Percentiles rank a stretch among this genome's conserved stretches.
Conservation (phyloP, 2,329 filamentous ascomycete genomes). For the Dothideomycetes sp. region DNA sequence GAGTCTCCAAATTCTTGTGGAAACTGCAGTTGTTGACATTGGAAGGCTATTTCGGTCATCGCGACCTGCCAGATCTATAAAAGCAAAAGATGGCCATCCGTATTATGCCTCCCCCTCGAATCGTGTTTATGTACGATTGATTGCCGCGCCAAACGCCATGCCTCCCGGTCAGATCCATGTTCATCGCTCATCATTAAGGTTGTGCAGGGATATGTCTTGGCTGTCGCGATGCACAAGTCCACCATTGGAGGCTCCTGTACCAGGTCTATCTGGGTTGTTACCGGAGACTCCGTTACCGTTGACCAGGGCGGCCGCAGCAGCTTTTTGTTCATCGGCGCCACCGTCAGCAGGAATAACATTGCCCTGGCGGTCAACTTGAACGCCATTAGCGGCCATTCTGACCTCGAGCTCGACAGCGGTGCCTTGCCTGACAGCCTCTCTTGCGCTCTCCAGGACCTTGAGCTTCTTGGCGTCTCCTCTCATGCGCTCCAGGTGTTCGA, state of each 20-base stretch:
- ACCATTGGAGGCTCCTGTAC: constrained; percentile 17
- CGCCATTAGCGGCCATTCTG: constrained; percentile 51
- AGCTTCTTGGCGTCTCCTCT: constrained; percentile 59
- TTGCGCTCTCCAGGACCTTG: constrained; percentile 54
- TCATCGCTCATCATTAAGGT: constrained; percentile 29
- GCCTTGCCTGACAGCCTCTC: constrained; percentile 53
- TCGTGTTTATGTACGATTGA: no score
- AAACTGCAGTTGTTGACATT: no score
- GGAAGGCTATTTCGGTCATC: no score
- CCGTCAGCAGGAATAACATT: constrained; percentile 42
- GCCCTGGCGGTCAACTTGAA: constrained; percentile 44
- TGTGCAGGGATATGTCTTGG: constrained; percentile 53
- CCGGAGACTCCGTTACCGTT: constrained; percentile 11
- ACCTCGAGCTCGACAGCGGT: constrained; percentile 50
- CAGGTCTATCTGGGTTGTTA: constrained; percentile 3
- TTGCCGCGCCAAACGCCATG: constrained; percentile 3
- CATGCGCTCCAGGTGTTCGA: constrained; percentile 64
- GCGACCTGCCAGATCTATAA: no score
- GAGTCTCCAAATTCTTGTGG: no score
- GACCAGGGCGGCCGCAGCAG: constrained; percentile 4
- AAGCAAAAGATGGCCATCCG: no score
- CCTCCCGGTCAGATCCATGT: constrained; percentile 1
- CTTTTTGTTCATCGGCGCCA: constrained; percentile 11
- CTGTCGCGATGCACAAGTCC: constrained; percentile 18
- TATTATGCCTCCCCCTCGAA: no score